Percentiles rank a stretch among this genome's conserved stretches.
These are phyloP conservation scores for Cubamyces lactineus DNA, from an alignment of 768 basidiomycete species.

Conservation along the genomic window DNA sequence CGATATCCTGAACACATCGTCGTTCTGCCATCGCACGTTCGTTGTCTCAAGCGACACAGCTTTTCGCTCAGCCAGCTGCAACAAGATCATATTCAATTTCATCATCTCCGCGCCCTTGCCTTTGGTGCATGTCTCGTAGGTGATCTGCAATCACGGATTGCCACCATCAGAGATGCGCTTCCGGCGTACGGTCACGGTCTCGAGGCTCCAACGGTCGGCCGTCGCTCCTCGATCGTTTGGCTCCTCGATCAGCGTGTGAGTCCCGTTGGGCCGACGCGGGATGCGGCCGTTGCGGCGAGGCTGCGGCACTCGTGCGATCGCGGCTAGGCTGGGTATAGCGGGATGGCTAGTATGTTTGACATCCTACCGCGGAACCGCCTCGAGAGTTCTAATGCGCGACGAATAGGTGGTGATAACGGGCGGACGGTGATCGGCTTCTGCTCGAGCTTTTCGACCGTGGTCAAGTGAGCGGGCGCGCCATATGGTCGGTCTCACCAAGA, in stretches of 20 bases:
- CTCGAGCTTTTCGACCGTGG: not conserved
- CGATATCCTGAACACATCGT: not conserved
- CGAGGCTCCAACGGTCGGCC: too few relatives aligned
- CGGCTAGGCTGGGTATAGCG: not conserved
- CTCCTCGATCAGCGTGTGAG: not conserved
- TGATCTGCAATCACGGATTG: slow-evolving; percentile 5
- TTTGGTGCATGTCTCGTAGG: not conserved
- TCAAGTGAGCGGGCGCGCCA: not conserved
- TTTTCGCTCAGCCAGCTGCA: not conserved
- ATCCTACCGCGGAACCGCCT: not conserved
- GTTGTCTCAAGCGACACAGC: not conserved
- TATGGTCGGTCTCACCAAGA: too few relatives aligned
- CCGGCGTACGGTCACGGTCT: not conserved
- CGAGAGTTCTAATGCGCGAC: not conserved
- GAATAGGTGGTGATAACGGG: not conserved
- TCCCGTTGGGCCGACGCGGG: too few relatives aligned
- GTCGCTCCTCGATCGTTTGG: too few relatives aligned
- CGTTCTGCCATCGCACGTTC: not conserved
- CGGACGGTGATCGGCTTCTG: not conserved
- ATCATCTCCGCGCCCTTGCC: not conserved
- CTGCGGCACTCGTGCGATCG: slow-evolving; percentile 1
- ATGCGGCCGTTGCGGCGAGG: not conserved
- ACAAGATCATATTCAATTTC: not conserved
- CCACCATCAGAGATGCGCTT: slow-evolving; percentile 10
- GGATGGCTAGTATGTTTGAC: not conserved